These are phyloP conservation scores for Amaranthus hypochondriacus DNA, from an alignment of 148 eudicot genomes.

Conservation along the genomic window DNA sequence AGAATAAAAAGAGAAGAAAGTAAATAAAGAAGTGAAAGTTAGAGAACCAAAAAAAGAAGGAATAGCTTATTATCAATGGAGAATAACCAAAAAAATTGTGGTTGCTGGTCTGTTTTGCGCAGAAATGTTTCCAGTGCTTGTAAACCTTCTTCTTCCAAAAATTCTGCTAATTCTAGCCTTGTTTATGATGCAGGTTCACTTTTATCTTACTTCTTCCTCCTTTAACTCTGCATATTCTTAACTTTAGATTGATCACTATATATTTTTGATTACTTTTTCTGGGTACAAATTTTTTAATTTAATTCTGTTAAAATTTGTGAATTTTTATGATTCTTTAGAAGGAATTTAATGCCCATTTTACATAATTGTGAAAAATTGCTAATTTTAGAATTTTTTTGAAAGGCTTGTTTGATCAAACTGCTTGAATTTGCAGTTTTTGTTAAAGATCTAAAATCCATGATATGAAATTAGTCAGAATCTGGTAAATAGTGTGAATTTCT, in stretches of 20 bases:
- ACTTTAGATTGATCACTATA: conserved; percentile 5
- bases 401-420: conserved; percentile 12
- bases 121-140: conserved; percentile 42
- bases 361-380: not conserved
- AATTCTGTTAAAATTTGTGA: not conserved
- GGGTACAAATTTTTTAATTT: not conserved
- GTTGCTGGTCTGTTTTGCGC: conserved; percentile 74
- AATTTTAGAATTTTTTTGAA: not conserved
- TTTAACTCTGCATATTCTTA: not conserved
- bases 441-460: conserved; percentile 4
- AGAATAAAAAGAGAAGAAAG: no score
- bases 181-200: conserved; percentile 82
- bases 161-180: conserved; percentile 60
- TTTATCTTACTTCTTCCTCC: not conserved
- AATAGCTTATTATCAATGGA: conserved; percentile 28
- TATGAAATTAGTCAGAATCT: not conserved
- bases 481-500: conserved; percentile 4
- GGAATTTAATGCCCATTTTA: conserved; percentile 3
- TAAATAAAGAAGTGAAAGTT: not conserved
- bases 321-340: not conserved
- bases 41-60: conserved; percentile 2
- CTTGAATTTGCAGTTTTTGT: not conserved
- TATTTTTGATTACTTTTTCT: not conserved
- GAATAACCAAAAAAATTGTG: conserved; percentile 46
- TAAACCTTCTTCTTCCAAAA: conserved; percentile 50